Percentiles rank a stretch among this genome's conserved stretches.
phyloP scores from a whole-genome alignment of 345 rosid species.

The Punica granatum region DNA sequence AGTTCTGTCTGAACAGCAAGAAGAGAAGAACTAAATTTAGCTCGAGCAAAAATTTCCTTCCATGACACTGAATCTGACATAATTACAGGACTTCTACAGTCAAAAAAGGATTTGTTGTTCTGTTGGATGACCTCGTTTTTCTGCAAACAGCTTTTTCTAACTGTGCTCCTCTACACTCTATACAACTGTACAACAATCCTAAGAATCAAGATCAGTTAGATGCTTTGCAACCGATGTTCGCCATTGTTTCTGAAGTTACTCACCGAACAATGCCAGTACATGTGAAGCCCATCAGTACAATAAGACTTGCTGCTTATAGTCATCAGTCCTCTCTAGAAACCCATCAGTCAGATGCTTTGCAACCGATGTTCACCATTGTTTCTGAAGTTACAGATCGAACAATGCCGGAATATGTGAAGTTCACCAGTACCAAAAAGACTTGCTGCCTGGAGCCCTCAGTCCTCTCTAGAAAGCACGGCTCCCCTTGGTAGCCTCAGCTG shows the following conservation, averaged over 20 bases:
- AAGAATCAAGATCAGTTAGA: too few relatives aligned
- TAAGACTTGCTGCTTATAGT: neutral
- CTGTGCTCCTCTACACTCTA: neutral
- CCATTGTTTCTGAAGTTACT: neutral
- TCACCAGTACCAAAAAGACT: neutral
- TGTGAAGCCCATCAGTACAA: neutral
- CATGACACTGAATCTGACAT: neutral
- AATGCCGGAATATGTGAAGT: neutral
- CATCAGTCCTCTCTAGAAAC: too few relatives aligned
- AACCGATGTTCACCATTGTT: neutral
- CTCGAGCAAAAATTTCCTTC: neutral
- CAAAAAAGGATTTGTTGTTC: neutral
- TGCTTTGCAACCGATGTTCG: neutral
- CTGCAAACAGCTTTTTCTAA: neutral
- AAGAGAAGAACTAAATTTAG: neutral
- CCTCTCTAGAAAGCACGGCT: constrained; percentile 13
- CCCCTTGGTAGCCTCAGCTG: constrained; percentile 62
- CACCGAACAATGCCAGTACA: neutral
- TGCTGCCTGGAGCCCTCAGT: too few relatives aligned
- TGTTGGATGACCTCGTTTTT: neutral
- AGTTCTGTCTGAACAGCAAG: neutral
- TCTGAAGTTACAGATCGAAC: neutral
- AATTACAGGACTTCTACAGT: neutral
- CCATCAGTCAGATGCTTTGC: too few relatives aligned
- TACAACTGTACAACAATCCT: neutral